Evolutionary conservation across 495 filamentous ascomycete species (phyloP), one percentile per base, ranked within the genome.

Genomic region (Aspergillus sclerotiicarbonarius): DNA sequence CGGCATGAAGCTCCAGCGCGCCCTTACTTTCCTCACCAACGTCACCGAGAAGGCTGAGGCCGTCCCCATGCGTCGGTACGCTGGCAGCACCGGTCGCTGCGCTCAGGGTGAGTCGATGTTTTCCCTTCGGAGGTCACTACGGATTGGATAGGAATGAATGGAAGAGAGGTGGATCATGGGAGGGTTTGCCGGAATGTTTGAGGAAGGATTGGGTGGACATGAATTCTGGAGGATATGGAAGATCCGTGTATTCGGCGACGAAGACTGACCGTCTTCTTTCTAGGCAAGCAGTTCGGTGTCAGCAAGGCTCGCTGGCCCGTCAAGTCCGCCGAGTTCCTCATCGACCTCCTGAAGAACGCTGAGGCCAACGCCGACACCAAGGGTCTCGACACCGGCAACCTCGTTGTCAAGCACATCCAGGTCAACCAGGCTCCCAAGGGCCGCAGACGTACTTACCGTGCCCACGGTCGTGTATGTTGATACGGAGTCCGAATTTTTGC

Each of bases 361-460:
- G 94, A 97, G 84, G 88, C 94, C 79, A 99, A 99, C 80, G 94
- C 94, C 72, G 95, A 98, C 68, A 89, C 90, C 77, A 98, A 98
- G 85, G 94, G 95, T 75, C 91, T 99, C 67, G 94, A 99, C 80
- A 97, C 91, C 67, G 84, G 86, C 81, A 95, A 92, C 82, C 84
- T 99, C 62, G 80, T 96, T 70, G 89, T 99, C 76, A 95, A 96
- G 88, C 94, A 96, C 85, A 98, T 99, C 80, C 94, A 98, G 81
- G 95, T 98, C 82, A 98, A 98, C 87, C 94, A 99, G 83, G 94
- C 94, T 60, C 94, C 94, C 69, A 97, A 97, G 86, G 91, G 96
- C 80, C 84, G 94, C 71, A 85, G 94, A 78, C 87, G 94, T 70
- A 99, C 94, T 69, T 99, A 98, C 87, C 91, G 94, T 85, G 95